Evolutionary conservation across 768 basidiomycete genomes (phyloP).

Genomic region (Trametes gibbosa): DNA sequence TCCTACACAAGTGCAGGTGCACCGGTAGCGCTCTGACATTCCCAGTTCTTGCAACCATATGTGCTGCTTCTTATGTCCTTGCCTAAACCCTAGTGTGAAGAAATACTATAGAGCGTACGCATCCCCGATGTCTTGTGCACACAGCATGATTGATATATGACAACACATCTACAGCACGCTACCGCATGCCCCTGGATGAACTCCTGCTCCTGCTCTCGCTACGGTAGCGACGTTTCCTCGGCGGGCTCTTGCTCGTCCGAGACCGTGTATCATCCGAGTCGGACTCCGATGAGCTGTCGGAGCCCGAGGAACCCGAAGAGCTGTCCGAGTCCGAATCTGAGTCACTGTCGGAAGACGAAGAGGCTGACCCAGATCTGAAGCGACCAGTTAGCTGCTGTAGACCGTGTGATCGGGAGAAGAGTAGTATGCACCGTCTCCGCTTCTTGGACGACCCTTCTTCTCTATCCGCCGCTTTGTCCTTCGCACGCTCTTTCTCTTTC

Average conservation of each 20-base stretch:
- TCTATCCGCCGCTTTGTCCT: slow-evolving; percentile 27
- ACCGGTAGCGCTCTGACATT: too few species aligned
- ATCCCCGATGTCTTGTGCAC: too few species aligned
- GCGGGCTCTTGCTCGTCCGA: slow-evolving; percentile 27
- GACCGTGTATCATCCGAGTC: slow-evolving; percentile 34
- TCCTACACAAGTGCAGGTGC: too few species aligned
- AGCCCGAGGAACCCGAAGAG: slow-evolving; percentile 26
- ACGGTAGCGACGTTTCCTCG: slow-evolving; percentile 20
- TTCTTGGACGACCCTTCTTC: slow-evolving; percentile 27
- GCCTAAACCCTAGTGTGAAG: too few species aligned
- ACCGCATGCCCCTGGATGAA: slow-evolving; percentile 10
- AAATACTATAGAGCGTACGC: too few species aligned
- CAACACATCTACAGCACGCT: not conserved
- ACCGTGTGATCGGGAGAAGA: not conserved
- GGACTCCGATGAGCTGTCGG: slow-evolving; percentile 38
- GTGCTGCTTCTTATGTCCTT: too few species aligned
- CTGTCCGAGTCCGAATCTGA: slow-evolving; percentile 23
- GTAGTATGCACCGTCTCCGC: slow-evolving; percentile 31
- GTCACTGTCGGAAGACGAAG: slow-evolving; percentile 15
- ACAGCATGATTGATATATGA: too few species aligned
- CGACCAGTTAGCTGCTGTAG: not conserved
- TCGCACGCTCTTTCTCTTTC: slow-evolving; percentile 74
- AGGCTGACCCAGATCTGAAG: slow-evolving; percentile 13
- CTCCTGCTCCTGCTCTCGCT: slow-evolving; percentile 23
- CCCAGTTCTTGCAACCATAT: too few species aligned